Evolutionary conservation across 345 rosid genomes (phyloP), one percentile per base, ranked within the genome.

Genomic region (Turritis glabra): DNA sequence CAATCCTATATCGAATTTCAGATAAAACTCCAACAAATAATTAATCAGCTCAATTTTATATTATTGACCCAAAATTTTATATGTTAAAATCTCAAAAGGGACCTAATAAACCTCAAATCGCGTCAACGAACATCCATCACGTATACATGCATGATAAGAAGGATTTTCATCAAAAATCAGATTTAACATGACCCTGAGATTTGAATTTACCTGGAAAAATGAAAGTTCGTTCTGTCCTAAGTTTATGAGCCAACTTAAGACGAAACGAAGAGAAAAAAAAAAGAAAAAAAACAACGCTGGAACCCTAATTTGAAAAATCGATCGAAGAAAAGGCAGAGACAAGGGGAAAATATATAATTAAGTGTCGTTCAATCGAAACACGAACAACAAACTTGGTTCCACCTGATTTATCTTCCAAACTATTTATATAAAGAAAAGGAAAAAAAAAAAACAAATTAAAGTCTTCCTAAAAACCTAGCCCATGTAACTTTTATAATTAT

Each of bases 221-320:
- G n/a, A 30, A 27, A 21, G 56, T 8, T 44, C 8, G 22, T 69
- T 69, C 43, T 1, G 21, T 41, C 56, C 15, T 17, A 17, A 41
- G 46, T 41, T 41, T 41, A 5, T 41, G 2, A 15, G 17, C 46
- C 48, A n/a, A 43, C 47, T 15, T 43, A n/a, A n/a, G 3, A 14
- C 48, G 17, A 7, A 35, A 35, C 12, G 11, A 3, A 4, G 3
- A 35, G 1, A 35, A 14, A 15, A 43, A 18, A 18, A 6, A 5
- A 1, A 9, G 7, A 8, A 2, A 17, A 3, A 3, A 46, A 18
- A 43, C 2, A 17, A 19, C 30, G 17, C 12, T 19, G 27, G 5
- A 65, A 67, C 65, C 56, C 74, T 70, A 57, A 44, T 8, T 70
- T 2, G 32, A 30, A 29, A 40, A 54, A 25, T 23, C 5, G 15